Conservation (phyloP, 2,329 filamentous ascomycete genomes). For the Aspergillus intermedius region DNA sequence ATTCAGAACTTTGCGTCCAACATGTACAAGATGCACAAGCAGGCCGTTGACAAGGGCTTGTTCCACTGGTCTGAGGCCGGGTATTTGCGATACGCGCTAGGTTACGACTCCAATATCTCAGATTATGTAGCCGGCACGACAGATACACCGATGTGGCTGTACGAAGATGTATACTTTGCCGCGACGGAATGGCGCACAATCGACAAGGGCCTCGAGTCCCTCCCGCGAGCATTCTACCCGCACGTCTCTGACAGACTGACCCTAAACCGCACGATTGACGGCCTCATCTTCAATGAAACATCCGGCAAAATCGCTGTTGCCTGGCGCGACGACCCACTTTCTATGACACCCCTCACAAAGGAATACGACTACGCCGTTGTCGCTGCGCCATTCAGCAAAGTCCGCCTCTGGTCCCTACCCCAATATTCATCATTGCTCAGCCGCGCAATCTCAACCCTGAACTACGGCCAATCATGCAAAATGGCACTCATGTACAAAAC, state of each 20-base stretch:
- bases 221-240: slow-evolving; percentile 58
- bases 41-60: slow-evolving; percentile 48
- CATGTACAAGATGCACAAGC: slow-evolving; percentile 48
- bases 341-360: slow-evolving; percentile 39
- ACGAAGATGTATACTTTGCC: slow-evolving; percentile 55
- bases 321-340: slow-evolving; percentile 43
- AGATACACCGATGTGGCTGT: slow-evolving; percentile 45
- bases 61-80: slow-evolving; percentile 61
- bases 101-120: slow-evolving; percentile 48
- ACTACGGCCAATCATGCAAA: slow-evolving; percentile 48
- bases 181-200: slow-evolving; percentile 60
- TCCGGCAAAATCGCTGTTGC: slow-evolving; percentile 52
- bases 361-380: slow-evolving; percentile 63
- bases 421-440: slow-evolving; percentile 45
- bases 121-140: slow-evolving; percentile 45
- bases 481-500: slow-evolving; percentile 63
- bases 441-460: slow-evolving; percentile 44
- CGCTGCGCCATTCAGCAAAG: slow-evolving; percentile 57
- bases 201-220: slow-evolving; percentile 53
- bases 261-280: slow-evolving; percentile 52
- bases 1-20: slow-evolving; percentile 26
- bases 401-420: slow-evolving; percentile 57
- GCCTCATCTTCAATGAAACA: slow-evolving; percentile 48
- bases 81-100: slow-evolving; percentile 55
- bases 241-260: slow-evolving; percentile 53